A percentile compares a stretch with the other conserved stretches of the same genome.
phyloP scores from a whole-genome alignment of 2,329 filamentous ascomycete genomes.

The Esteya vermicola region DNA sequence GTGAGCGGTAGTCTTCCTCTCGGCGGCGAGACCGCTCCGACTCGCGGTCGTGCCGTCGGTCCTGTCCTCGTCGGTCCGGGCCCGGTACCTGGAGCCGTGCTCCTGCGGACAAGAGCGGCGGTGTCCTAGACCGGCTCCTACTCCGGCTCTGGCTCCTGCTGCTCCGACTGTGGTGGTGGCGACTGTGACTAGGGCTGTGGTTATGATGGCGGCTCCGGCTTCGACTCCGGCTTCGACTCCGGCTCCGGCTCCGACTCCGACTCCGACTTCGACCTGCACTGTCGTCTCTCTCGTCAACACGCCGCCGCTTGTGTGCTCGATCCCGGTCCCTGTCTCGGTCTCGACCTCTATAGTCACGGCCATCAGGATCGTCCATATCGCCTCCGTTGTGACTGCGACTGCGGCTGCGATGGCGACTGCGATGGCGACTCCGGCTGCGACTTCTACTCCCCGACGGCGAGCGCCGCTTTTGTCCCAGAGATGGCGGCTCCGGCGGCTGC shows the following conservation, averaged over 20 bases:
- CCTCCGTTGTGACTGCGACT: too few relatives aligned
- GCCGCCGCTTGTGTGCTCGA: neutral
- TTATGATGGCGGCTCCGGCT: constrained; percentile 11
- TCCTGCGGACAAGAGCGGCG: neutral
- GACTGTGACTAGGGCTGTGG: constrained; percentile 16
- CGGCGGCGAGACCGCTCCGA: neutral
- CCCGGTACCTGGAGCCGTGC: too few relatives aligned
- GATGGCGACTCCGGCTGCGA: constrained; percentile 16
- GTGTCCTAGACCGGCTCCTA: too few relatives aligned
- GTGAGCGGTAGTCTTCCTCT: neutral
- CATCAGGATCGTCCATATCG: too few relatives aligned
- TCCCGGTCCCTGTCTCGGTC: neutral
- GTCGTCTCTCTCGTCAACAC: neutral
- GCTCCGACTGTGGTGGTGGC: neutral
- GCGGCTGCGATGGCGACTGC: too few relatives aligned
- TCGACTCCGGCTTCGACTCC: constrained; percentile 9
- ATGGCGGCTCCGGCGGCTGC: constrained; percentile 14
- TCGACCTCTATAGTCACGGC: neutral
- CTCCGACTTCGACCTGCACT: too few relatives aligned
- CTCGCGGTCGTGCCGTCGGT: too few relatives aligned
- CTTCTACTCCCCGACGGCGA: constrained; percentile 1
- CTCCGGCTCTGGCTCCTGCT: constrained; percentile 13
- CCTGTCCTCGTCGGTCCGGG: too few relatives aligned
- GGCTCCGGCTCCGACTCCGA: too few relatives aligned
- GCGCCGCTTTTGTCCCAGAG: neutral